Evolutionary conservation across 176 grass and related monocot species (phyloP).

Genomic region (Paspalum vaginatum): DNA sequence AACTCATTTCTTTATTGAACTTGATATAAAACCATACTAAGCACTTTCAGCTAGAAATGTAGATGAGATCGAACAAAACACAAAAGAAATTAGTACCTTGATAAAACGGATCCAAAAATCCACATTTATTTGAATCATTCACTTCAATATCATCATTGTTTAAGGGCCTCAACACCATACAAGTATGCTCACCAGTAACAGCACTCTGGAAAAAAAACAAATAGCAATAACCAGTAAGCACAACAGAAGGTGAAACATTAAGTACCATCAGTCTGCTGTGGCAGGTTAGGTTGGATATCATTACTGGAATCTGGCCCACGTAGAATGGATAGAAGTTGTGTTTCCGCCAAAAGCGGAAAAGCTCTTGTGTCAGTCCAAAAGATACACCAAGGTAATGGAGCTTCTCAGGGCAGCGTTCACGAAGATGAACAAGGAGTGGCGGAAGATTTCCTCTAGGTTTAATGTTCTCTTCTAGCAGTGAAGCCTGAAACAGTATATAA

Average conservation of each 20-base stretch:
- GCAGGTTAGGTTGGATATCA: slow-evolving; percentile 36
- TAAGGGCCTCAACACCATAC: slow-evolving; percentile 87
- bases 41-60: not conserved
- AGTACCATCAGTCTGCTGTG: slow-evolving; percentile 18
- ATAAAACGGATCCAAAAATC: slow-evolving; percentile 93
- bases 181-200: slow-evolving; percentile 96
- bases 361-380: slow-evolving; percentile 87
- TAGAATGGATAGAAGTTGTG: slow-evolving; percentile 92
- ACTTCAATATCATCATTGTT: slow-evolving; percentile 75
- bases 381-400: slow-evolving; percentile 93
- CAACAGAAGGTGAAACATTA: slow-evolving; percentile 28
- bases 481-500: slow-evolving; percentile 63
- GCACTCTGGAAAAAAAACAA: slow-evolving; percentile 65
- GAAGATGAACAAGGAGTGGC: slow-evolving; percentile 78
- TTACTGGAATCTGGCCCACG: slow-evolving; percentile 87
- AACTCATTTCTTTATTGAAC: not conserved
- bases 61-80: slow-evolving; percentile 7
- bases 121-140: slow-evolving; percentile 47
- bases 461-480: slow-evolving; percentile 87
- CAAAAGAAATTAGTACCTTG: slow-evolving; percentile 49
- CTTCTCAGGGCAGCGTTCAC: slow-evolving; percentile 64
- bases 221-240: slow-evolving; percentile 30
- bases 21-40: slow-evolving; percentile 12
- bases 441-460: slow-evolving; percentile 82
- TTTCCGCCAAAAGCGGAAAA: slow-evolving; percentile 95